Base-by-base conservation (phyloP, 2,329 filamentous ascomycete genomes). In the Dactylella cylindrospora region DNA sequence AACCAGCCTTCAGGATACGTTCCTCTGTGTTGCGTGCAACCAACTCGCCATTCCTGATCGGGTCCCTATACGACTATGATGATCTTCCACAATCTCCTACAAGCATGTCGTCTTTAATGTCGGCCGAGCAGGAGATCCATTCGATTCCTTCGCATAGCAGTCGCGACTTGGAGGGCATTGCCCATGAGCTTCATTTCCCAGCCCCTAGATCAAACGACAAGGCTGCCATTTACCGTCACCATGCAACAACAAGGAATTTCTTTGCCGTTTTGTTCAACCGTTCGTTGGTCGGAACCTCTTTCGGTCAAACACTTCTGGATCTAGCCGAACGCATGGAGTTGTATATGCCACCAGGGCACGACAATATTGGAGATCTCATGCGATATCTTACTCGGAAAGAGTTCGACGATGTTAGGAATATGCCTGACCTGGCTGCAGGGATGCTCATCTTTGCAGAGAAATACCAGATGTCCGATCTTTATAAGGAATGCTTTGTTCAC, bases 191-290 rank as follows among this genome's bases (percentile, higher is more conserved):
- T 70, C 82, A 79, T 72, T 84, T 86, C 60, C 78, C 82, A 0
- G 76, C 81, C 0, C 82, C 82, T 0, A 66, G 75, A 1, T 76
- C 78, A 29, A 67, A 79, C 31, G 76, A 68, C 66, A 77, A 72
- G 68, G 71, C 71, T 13, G 79, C 77, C 33, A 78, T 77, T 49
- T 75, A 78, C 1, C 75, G 81, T 0, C 77, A 85, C 65, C 81
- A 84, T 66, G 76, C 86, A 39, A 83, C 84, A 0, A 84, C 84
- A 0, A 79, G 84, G 15, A 88, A 87, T 67, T 79, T 86, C 36
- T 82, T 88, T 66, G 84, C 84, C 0, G 72, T 86, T 26, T 71
- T 86, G 1, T 83, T 81, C 67, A 77, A 81, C 45, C 80, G 80
- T 17, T 83, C 84, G 0, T 75, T 87, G 0, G 83, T 87, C 2